These are phyloP conservation scores for Diutina mesorugosa DNA, from an alignment of 1,139 yeast species.

Conservation along the genomic window DNA sequence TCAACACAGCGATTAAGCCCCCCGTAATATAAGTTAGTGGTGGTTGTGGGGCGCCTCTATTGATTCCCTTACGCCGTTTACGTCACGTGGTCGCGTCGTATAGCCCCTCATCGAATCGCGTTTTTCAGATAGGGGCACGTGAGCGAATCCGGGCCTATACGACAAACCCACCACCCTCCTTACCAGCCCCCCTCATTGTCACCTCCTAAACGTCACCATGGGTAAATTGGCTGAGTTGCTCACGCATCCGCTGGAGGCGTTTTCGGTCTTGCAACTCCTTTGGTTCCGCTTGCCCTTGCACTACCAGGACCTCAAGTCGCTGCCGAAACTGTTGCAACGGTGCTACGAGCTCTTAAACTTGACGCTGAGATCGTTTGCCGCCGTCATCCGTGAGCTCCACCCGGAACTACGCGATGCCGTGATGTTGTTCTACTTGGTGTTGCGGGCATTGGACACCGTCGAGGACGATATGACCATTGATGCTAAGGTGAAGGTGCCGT, in stretches of 20 bases:
- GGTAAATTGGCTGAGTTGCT: slow-evolving; percentile 53
- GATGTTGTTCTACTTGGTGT: slow-evolving; percentile 70
- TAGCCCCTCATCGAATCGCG: background rate
- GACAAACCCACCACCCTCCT: background rate
- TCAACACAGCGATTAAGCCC: no score
- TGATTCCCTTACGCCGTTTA: no score
- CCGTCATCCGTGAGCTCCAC: slow-evolving; percentile 82
- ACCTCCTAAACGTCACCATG: slow-evolving; percentile 22
- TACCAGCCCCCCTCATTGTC: background rate
- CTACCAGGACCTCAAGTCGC: slow-evolving; percentile 32
- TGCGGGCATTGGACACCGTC: slow-evolving; percentile 88
- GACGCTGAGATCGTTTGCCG: slow-evolving; percentile 86
- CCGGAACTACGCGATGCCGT: slow-evolving; percentile 80
- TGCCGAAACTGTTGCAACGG: slow-evolving; percentile 35
- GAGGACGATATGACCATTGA: slow-evolving; percentile 93
- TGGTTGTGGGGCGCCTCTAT: no score
- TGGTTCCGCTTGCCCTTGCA: slow-evolving; percentile 43
- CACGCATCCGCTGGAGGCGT: slow-evolving; percentile 61
- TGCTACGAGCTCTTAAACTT: slow-evolving; percentile 57
- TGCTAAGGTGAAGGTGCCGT: slow-evolving; percentile 57
- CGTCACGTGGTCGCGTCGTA: background rate
- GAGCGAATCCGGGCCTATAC: background rate
- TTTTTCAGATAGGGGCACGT: background rate
- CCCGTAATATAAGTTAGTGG: no score
- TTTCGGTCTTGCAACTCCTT: slow-evolving; percentile 50